These are phyloP conservation scores for Beta macrorhiza DNA, from an alignment of 179 eudicot species.

Conservation along the genomic window DNA sequence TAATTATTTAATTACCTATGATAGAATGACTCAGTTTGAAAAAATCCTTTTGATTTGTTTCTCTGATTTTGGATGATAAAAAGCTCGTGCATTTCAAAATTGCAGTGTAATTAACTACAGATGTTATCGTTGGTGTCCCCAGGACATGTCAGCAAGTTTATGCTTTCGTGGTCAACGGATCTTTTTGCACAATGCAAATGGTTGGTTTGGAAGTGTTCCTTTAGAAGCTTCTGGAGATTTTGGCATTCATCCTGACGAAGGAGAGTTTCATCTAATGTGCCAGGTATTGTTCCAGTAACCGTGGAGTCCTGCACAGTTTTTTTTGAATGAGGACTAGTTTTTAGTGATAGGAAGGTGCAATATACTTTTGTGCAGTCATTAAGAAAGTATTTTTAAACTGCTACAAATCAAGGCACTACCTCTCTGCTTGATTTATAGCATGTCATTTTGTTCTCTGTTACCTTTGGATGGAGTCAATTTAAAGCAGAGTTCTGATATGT, in stretches of 20 bases:
- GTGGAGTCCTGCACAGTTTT: conserved; percentile 18
- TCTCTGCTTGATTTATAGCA: conserved; percentile 14
- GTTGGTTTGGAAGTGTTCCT: conserved; percentile 92
- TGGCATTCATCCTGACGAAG: conserved; percentile 95
- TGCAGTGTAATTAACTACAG: not conserved
- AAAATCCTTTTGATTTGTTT: too few species aligned
- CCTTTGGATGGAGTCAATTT: not conserved
- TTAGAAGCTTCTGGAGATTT: conserved; percentile 99
- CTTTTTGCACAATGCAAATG: conserved; percentile 91
- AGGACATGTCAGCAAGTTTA: conserved; percentile 79
- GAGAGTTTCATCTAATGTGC: conserved; percentile 98
- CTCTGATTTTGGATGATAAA: not conserved
- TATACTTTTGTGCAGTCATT: not conserved
- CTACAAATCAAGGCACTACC: not conserved
- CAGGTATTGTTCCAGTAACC: conserved; percentile 55
- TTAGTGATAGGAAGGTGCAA: not conserved
- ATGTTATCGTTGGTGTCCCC: conserved; percentile 24
- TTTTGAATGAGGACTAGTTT: conserved; percentile 1
- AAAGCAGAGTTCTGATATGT: not conserved
- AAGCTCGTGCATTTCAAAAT: not conserved
- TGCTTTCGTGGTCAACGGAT: conserved; percentile 93
- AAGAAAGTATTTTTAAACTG: not conserved
- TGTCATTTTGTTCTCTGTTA: conserved; percentile 2
- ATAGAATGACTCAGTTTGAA: not conserved
- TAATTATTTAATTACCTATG: not conserved